These are phyloP conservation scores for Quambalaria eucalypti DNA, from an alignment of 1,284 basidiomycete genomes.

Conservation along the genomic window DNA sequence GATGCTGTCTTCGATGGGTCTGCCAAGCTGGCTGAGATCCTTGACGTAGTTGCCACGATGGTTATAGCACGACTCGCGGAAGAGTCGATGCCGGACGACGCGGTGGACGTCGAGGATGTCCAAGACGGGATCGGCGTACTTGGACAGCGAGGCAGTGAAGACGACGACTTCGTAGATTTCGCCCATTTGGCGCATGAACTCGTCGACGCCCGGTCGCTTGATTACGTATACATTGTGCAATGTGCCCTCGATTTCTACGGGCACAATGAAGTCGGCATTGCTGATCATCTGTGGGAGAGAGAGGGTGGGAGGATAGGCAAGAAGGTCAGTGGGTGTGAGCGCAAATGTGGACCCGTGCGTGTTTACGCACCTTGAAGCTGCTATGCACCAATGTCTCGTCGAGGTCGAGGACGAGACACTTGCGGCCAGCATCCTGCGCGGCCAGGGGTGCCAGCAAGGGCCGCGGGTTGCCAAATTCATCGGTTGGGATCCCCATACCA, in stretches of 20 bases:
- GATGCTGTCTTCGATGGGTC: constrained; percentile 83
- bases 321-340: neutral
- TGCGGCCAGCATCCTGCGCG: constrained; percentile 67
- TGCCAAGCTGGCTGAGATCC: constrained; percentile 91
- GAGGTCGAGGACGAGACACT: constrained; percentile 81
- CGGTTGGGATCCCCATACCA: constrained; percentile 71
- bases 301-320: neutral
- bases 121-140: constrained; percentile 97
- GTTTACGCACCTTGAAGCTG: constrained; percentile 50
- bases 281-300: constrained; percentile 87
- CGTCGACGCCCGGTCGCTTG: constrained; percentile 94
- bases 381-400: constrained; percentile 87
- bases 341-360: constrained; percentile 31
- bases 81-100: constrained; percentile 87
- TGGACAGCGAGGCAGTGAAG: constrained; percentile 93
- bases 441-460: constrained; percentile 72
- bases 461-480: constrained; percentile 67
- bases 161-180: constrained; percentile 96
- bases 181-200: constrained; percentile 93
- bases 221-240: constrained; percentile 99
- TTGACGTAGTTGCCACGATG: constrained; percentile 99
- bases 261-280: constrained; percentile 93
- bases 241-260: constrained; percentile 95
- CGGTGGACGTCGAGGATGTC: constrained; percentile 89
- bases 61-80: constrained; percentile 97